A percentile compares a stretch with the other conserved stretches of the same genome.
Evolutionary conservation across 2,329 filamentous ascomycete genomes (phyloP).

Genomic region (Camillea tinctor): DNA sequence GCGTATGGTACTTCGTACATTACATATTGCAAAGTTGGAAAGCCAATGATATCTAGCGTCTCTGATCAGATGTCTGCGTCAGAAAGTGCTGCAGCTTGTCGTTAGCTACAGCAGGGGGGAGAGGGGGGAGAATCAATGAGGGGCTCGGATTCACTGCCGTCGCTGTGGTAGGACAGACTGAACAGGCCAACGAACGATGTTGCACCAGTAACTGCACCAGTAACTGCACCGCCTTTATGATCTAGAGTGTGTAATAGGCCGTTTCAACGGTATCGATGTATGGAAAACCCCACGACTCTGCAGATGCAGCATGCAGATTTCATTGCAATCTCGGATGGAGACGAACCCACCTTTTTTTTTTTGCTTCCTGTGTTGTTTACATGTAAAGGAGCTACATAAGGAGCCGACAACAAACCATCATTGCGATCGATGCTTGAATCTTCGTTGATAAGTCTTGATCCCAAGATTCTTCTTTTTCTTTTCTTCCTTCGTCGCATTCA

Average conservation of each 20-base stretch:
- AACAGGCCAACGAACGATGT: background rate
- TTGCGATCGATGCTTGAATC: background rate
- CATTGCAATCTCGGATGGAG: background rate
- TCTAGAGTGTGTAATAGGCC: background rate
- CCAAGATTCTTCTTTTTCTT: background rate
- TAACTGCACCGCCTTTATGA: background rate
- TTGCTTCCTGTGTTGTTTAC: background rate
- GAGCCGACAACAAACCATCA: background rate
- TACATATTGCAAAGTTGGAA: background rate
- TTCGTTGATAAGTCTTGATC: no score
- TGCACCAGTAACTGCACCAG: constrained; percentile 4
- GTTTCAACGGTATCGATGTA: background rate
- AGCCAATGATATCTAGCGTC: constrained; percentile 17
- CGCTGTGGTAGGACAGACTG: background rate
- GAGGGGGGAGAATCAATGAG: background rate
- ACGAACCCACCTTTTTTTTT: background rate
- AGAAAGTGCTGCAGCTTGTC: background rate
- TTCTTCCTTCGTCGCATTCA: background rate
- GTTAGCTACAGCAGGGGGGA: constrained; percentile 1
- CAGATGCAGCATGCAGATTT: background rate
- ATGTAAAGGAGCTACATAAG: background rate
- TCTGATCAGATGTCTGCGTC: background rate
- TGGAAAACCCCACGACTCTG: background rate
- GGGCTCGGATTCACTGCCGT: background rate
- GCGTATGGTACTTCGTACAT: constrained; percentile 9